Evolutionary conservation across 2,329 filamentous ascomycete species (phyloP), one percentile per base, ranked within the genome.

Genomic region (Colletotrichum caudatum): DNA sequence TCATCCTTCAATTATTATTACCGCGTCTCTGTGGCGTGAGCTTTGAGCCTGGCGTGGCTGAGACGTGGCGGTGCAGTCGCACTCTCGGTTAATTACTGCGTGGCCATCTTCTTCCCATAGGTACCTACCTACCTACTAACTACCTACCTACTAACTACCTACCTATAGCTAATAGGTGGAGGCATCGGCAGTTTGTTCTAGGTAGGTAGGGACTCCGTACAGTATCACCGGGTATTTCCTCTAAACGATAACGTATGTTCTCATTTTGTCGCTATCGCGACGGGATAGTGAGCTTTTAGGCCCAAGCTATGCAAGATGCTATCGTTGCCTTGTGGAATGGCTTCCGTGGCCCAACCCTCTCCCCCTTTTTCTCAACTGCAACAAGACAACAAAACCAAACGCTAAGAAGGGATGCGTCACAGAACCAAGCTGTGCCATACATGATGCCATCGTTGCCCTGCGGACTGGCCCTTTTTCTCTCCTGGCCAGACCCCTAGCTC

Each of bases 401-500:
- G 68, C 68, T 68, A 57, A n/a, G 41, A 20, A 37, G 58, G 66
- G 63, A 64, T 67, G 37, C 68, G 63, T n/a, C 68, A 54, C 71
- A 71, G 57, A 54, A 39, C 35, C 18, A 6, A 20, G 35, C 69
- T 63, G 54, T 53, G 57, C 69, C 60, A 54, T 69, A 65, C 72
- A 73, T 64, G 72, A 73, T 73, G 71, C 64, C 71, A 72, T 73
- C 71, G 64, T 73, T 73, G 64, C 71, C 69, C 69, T 72, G 71
- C 71, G 71, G 69, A 41, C 46, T 72, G 69, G 61, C 60, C n/a
- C n/a, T 77, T 46, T 11, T 14, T 3, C 56, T 46, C 35, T 62
- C 35, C 48, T 51, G 61, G 66, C 68, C 72, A 74, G 74, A 76
- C 74, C 76, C 74, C 74, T 67, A 26, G 64, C 62, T 44, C 37